phyloP scores from a whole-genome alignment of 495 filamentous ascomycete genomes.

The Xylaria flabelliformis region DNA sequence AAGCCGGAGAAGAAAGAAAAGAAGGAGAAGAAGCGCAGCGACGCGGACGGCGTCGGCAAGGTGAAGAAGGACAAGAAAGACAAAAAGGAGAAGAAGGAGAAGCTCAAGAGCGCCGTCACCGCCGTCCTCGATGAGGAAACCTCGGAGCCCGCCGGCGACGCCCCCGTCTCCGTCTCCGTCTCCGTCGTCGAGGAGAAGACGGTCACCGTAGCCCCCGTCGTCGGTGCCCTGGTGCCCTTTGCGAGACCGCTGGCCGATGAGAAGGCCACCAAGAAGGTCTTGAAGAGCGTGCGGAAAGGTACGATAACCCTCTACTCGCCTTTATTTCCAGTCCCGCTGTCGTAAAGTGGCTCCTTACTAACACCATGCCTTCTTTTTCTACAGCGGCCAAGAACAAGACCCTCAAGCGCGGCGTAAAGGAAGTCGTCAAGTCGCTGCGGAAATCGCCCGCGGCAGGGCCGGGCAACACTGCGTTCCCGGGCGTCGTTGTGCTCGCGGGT shows the following conservation, averaged over 20 bases:
- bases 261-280: slow-evolving; percentile 88
- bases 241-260: slow-evolving; percentile 89
- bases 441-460: slow-evolving; percentile 74
- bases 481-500: slow-evolving; percentile 88
- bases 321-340: not conserved
- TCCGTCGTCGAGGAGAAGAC: slow-evolving; percentile 52
- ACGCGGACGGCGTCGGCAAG: slow-evolving; percentile 77
- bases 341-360: not conserved
- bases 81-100: slow-evolving; percentile 69
- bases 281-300: slow-evolving; percentile 96
- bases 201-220: slow-evolving; percentile 52
- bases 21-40: slow-evolving; percentile 80
- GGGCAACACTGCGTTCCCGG: slow-evolving; percentile 60
- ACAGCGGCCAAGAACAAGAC: slow-evolving; percentile 89
- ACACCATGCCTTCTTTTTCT: not conserved
- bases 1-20: slow-evolving; percentile 70
- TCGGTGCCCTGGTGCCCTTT: slow-evolving; percentile 88
- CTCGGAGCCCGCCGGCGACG: slow-evolving; percentile 32
- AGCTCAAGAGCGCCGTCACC: slow-evolving; percentile 59
- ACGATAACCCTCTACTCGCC: slow-evolving; percentile 31
- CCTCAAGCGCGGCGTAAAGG: slow-evolving; percentile 96
- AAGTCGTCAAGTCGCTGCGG: slow-evolving; percentile 95
- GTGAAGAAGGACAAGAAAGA: slow-evolving; percentile 76
- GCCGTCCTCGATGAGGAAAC: slow-evolving; percentile 50
- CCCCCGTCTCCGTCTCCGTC: slow-evolving; percentile 39